Evolutionary conservation across 164 flowering plant species (phyloP).

Genomic region (Vitis riparia): DNA sequence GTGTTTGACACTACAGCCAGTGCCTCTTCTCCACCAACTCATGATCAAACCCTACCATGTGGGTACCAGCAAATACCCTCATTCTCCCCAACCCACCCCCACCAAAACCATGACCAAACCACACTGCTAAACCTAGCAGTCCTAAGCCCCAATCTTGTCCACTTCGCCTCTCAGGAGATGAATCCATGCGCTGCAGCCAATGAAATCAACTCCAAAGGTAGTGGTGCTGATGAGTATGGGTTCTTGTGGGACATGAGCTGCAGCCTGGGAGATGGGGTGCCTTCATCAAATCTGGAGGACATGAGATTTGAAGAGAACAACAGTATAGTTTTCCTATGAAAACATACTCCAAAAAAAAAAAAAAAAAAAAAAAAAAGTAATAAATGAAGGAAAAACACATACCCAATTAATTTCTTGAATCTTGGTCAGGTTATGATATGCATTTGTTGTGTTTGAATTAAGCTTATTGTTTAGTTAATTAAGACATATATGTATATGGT

Average conservation of each 20-base stretch:
- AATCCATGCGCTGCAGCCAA: slow-evolving; percentile 7
- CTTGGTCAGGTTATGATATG: slow-evolving; percentile 8
- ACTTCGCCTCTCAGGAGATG: slow-evolving; percentile 16
- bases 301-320: slow-evolving; percentile 28
- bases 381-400: not conserved
- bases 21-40: slow-evolving; percentile 14
- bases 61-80: slow-evolving; percentile 23
- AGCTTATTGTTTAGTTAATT: too few relatives aligned
- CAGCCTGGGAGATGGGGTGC: slow-evolving; percentile 26
- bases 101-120: slow-evolving; percentile 19
- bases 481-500: too few relatives aligned
- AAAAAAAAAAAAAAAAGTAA: too few relatives aligned
- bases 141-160: slow-evolving; percentile 14
- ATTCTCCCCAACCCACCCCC: slow-evolving; percentile 14
- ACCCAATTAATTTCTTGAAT: not conserved
- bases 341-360: not conserved
- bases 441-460: not conserved
- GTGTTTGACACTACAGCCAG: slow-evolving; percentile 21
- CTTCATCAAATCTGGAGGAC: slow-evolving; percentile 24
- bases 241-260: slow-evolving; percentile 49
- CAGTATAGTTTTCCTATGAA: slow-evolving; percentile 22
- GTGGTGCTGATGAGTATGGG: slow-evolving; percentile 34
- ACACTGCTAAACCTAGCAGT: slow-evolving; percentile 21
- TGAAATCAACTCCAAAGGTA: slow-evolving; percentile 13
- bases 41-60: slow-evolving; percentile 10